Percentiles rank a stretch among this genome's conserved stretches.
Conservation (phyloP, 140 eudicot genomes). For the Senecio squalidus region DNA sequence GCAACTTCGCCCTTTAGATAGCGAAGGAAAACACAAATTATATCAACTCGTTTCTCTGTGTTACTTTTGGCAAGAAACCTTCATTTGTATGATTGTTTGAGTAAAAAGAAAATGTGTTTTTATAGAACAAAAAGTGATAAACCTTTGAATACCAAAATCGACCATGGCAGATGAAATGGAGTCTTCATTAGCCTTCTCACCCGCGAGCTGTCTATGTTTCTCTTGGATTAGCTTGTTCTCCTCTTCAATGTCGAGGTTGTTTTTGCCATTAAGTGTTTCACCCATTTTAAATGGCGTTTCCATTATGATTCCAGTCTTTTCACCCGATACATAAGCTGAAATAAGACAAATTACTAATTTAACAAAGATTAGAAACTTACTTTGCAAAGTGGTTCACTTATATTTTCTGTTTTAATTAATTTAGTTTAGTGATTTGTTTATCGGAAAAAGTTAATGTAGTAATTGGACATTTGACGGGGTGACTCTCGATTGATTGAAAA, state of each 20-base stretch:
- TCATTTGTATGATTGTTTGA: no score
- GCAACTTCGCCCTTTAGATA: conserved; percentile 21
- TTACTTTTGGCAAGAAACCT: no score
- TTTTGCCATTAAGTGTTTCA: conserved; percentile 32
- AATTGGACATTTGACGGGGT: no score
- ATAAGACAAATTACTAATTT: neutral
- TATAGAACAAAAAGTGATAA: conserved; percentile 1
- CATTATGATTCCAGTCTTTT: conserved; percentile 31
- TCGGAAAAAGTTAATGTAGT: no score
- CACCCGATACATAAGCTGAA: conserved; percentile 44
- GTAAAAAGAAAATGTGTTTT: neutral
- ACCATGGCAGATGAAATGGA: conserved; percentile 26
- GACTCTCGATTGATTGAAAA: no score
- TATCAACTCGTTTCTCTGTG: no score
- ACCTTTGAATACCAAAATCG: conserved; percentile 36
- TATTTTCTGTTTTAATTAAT: no score
- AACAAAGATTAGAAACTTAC: no score
- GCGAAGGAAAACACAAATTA: neutral
- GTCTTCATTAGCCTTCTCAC: conserved; percentile 18
- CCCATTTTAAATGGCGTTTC: conserved; percentile 32
- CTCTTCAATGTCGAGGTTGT: conserved; percentile 17
- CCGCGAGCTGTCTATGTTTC: conserved; percentile 18
- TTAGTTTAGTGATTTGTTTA: no score
- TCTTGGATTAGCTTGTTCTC: conserved; percentile 30
- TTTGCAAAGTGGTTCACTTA: no score